phyloP scores from a whole-genome alignment of 2,329 filamentous ascomycete genomes.

The Uncinocarpus reesii region DNA sequence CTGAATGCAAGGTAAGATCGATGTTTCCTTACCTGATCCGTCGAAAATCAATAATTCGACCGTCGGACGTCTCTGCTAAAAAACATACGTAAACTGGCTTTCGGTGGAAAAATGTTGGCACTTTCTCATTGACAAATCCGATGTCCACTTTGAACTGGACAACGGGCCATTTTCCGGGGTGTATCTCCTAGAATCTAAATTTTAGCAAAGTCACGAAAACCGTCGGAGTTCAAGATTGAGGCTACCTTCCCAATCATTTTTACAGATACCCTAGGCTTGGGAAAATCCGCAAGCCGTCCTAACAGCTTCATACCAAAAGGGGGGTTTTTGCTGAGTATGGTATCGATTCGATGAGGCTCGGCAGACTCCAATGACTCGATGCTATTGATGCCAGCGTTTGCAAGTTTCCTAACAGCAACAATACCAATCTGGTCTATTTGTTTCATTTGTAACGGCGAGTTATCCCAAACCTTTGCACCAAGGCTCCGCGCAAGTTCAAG shows the following conservation, averaged over 20 bases:
- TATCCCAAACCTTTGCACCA: constrained; percentile 69
- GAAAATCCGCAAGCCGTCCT: constrained; percentile 58
- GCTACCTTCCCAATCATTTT: constrained; percentile 41
- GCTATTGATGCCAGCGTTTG: constrained; percentile 57
- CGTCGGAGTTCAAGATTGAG: constrained; percentile 33
- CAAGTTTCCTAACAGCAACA: constrained; percentile 63
- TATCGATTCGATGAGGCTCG: constrained; percentile 65
- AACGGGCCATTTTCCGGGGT: constrained; percentile 38
- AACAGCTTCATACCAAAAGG: constrained; percentile 67
- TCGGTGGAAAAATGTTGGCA: constrained; percentile 52
- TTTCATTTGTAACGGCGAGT: constrained; percentile 65
- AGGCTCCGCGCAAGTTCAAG: constrained; percentile 71
- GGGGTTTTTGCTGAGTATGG: constrained; percentile 64
- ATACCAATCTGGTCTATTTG: constrained; percentile 72
- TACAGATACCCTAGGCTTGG: constrained; percentile 50
- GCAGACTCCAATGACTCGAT: constrained; percentile 59
- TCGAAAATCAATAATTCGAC: constrained; percentile 57
- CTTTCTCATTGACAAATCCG: constrained; percentile 58
- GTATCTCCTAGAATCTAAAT: constrained; percentile 27
- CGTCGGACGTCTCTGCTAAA: constrained; percentile 60
- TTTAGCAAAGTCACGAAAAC: constrained; percentile 23
- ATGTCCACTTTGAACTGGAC: constrained; percentile 57
- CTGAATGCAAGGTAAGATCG: background rate
- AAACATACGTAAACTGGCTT: constrained; percentile 61
- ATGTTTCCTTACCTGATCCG: constrained; percentile 42